Evolutionary conservation across 129 eudicot species (phyloP).

Genomic region (Kitagawia praeruptora): DNA sequence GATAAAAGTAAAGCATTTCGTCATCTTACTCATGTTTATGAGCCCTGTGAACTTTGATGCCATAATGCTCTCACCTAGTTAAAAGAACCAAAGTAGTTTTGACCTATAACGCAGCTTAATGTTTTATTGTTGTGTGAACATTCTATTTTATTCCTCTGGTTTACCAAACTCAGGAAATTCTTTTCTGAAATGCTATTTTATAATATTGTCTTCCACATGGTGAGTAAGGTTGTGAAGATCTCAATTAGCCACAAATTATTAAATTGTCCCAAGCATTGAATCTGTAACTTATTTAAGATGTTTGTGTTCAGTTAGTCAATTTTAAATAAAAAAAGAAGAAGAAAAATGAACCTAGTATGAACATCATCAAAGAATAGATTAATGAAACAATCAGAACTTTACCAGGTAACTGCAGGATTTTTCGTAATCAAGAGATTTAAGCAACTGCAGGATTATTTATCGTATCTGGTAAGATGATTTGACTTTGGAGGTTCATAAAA

Average conservation of each 20-base stretch:
- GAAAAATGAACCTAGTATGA: not conserved
- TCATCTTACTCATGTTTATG: not conserved
- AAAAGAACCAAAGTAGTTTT: not conserved
- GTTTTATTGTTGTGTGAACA: not conserved
- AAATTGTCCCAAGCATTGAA: not conserved
- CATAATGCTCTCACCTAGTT: not conserved
- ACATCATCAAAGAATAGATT: not conserved
- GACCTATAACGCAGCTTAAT: not conserved
- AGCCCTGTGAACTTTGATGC: not conserved
- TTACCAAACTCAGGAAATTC: not conserved
- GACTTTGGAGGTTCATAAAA: not conserved
- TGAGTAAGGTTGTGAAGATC: not conserved
- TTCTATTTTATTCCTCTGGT: not conserved
- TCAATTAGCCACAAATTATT: not conserved
- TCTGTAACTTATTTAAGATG: not conserved
- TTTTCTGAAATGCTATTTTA: not conserved
- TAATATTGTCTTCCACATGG: not conserved
- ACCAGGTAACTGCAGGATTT: not conserved
- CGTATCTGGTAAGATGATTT: not conserved
- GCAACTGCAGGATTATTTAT: not conserved
- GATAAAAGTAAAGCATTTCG: not conserved
- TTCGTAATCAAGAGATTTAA: not conserved
- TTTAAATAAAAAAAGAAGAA: too few relatives aligned
- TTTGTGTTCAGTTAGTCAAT: not conserved
- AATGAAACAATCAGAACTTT: not conserved